These are phyloP conservation scores for Scleroderma bovista DNA, from an alignment of 768 basidiomycete species.

Conservation along the genomic window DNA sequence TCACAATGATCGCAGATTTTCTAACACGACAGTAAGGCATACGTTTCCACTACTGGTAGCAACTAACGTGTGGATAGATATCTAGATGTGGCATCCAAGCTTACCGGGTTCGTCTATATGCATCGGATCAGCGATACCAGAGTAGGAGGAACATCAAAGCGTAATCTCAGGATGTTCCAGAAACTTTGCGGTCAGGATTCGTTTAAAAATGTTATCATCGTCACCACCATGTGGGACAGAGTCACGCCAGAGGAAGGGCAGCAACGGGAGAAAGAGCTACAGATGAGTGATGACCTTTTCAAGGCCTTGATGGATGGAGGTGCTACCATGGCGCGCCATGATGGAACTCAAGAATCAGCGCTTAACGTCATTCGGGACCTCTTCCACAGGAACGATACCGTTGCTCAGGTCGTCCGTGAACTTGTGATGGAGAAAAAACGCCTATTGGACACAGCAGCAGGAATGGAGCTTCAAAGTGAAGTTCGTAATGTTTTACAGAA, in stretches of 20 bases:
- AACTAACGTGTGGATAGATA: conserved; percentile 13
- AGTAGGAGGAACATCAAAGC: conserved; percentile 19
- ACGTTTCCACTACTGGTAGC: not conserved
- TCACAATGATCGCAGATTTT: conserved; percentile 22
- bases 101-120: conserved; percentile 31
- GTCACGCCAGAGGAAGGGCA: conserved; percentile 12
- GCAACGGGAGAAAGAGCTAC: conserved; percentile 25
- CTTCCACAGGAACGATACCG: too few species aligned
- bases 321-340: not conserved
- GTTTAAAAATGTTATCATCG: conserved; percentile 26
- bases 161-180: conserved; percentile 28
- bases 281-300: not conserved
- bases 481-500: too few species aligned
- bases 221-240: conserved; percentile 33
- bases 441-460: too few species aligned
- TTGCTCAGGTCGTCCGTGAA: too few species aligned
- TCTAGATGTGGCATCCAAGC: conserved; percentile 10
- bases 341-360: too few species aligned
- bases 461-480: too few species aligned
- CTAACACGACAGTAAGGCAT: conserved; percentile 19
- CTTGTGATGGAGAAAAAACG: too few species aligned
- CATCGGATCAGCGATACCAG: conserved; percentile 22
- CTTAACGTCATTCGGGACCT: too few species aligned
- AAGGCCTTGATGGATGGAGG: conserved; percentile 24
- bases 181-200: conserved; percentile 19